phyloP scores from a whole-genome alignment of 352 stramenopile species.

The Peronospora farinosa region DNA sequence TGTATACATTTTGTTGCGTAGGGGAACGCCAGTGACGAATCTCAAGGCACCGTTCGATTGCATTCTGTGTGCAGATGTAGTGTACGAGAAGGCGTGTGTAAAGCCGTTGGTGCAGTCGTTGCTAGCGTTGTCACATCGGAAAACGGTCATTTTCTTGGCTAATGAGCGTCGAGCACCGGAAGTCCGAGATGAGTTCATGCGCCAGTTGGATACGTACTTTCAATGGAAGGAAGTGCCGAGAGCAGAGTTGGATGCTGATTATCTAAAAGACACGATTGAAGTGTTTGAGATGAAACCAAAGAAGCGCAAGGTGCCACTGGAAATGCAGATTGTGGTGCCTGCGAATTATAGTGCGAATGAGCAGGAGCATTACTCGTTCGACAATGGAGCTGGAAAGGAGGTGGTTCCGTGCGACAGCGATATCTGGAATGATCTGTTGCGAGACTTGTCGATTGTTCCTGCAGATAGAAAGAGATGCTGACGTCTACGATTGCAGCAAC shows the following conservation, averaged over 20 bases:
- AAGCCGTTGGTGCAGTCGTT: constrained; percentile 74
- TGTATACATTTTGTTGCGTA: constrained; percentile 15
- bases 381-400: constrained; percentile 20
- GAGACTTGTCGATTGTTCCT: constrained; percentile 27
- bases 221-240: constrained; percentile 60
- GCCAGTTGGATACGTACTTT: constrained; percentile 63
- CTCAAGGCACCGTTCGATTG: constrained; percentile 68
- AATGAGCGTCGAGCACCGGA: constrained; percentile 64
- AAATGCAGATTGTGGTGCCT: constrained; percentile 53
- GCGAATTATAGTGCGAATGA: constrained; percentile 24
- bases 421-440: constrained; percentile 61
- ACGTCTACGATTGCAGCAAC: neutral
- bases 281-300: constrained; percentile 74
- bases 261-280: constrained; percentile 72
- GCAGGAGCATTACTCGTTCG: constrained; percentile 42
- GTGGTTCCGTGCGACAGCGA: constrained; percentile 59
- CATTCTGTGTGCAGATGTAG: constrained; percentile 72
- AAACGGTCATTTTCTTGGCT: constrained; percentile 70
- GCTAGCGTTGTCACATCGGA: constrained; percentile 65
- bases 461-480: constrained; percentile 14
- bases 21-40: constrained; percentile 51
- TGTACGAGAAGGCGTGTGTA: constrained; percentile 77
- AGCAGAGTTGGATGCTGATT: constrained; percentile 50
- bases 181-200: constrained; percentile 63
- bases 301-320: constrained; percentile 60